Percentiles rank a stretch among this genome's conserved stretches.
These are phyloP conservation scores for Blumeria hordei DNA, from an alignment of 2,329 filamentous ascomycete species.

Conservation along the genomic window DNA sequence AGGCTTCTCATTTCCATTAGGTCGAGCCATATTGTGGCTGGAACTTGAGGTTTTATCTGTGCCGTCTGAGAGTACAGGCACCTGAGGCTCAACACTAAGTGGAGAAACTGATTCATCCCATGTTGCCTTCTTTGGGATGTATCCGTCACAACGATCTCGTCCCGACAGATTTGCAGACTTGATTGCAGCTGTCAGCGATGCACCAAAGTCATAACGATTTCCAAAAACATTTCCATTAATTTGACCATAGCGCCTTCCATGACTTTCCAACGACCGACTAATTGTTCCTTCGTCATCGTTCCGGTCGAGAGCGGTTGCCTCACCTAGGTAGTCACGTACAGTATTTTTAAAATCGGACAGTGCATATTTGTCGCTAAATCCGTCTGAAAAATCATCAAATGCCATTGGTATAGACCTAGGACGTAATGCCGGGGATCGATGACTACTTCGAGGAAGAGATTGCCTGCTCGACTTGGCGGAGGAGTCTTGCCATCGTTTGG, in stretches of 20 bases:
- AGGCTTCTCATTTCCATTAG: constrained; percentile 32
- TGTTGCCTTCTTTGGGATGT: constrained; percentile 16
- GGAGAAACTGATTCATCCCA: constrained; percentile 2
- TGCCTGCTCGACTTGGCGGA: constrained; percentile 23
- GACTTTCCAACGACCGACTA: constrained; percentile 23
- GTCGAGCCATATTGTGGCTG: constrained; percentile 27
- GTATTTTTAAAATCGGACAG: constrained; percentile 31
- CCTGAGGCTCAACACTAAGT: background rate
- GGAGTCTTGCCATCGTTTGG: constrained; percentile 24
- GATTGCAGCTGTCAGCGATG: constrained; percentile 68
- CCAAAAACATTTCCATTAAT: constrained; percentile 56
- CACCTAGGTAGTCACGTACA: constrained; percentile 36
- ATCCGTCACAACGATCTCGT: constrained; percentile 28
- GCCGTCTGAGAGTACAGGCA: constrained; percentile 8
- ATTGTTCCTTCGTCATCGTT: constrained; percentile 42
- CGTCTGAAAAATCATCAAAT: constrained; percentile 45
- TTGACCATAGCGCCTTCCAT: constrained; percentile 20
- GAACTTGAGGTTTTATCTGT: background rate
- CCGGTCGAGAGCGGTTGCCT: constrained; percentile 37
- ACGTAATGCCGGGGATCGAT: constrained; percentile 22
- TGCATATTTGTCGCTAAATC: constrained; percentile 21
- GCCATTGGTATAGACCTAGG: constrained; percentile 28
- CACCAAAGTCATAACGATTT: constrained; percentile 85
- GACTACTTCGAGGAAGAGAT: constrained; percentile 43
- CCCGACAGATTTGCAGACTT: constrained; percentile 21